Base-by-base conservation (phyloP, 495 filamentous ascomycete genomes). In the Podospora comata region DNA sequence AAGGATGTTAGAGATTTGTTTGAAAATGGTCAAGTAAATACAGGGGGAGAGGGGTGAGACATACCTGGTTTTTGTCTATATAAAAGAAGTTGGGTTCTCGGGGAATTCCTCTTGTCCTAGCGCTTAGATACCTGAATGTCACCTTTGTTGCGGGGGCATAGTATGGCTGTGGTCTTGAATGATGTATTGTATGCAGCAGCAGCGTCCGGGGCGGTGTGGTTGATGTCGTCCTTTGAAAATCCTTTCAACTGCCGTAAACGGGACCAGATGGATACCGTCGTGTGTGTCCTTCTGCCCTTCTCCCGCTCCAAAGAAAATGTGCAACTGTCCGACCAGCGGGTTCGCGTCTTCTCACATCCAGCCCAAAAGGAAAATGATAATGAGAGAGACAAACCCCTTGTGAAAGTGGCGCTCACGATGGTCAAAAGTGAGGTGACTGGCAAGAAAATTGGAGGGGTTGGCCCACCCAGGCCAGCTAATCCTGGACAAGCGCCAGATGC, bases 371-470 rank as follows among this genome's bases (percentile, higher is more conserved):
- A 9, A 9, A 58, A 58, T 20, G 55, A 58, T 23, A 20, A 11
- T 7, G 55, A 58, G 23, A 58, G 23, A 58, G 23, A 58, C 7
- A n/a, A 58, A 58, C 23, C n/a, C 23, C 55, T 58, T 19, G 55
- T 20, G 23, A 26, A 56, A 58, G 23, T 58, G 19, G 23, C 23
- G n/a, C 6, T 20, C 23, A 19, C n/a, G 19, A 58, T 23, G 55
- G 39, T 48, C 39, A 48, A 58, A 58, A 58, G 23, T 58, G 55
- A 58, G 23, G n/a, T 58, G 55, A 58, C 55, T 20, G 55, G 55
- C 55, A 58, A 58, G 23, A 58, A 58, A 58, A 58, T 58, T 7
- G 23, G 55, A 19, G 55, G 55, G 55, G 55, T 58, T 58, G 55
- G 19, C 18, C 55, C 23, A 26, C 55, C 55, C 18, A 20, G 7